A percentile compares a stretch with the other conserved stretches of the same genome.
phyloP scores from a whole-genome alignment of 768 basidiomycete genomes.

The Termitomyces sp. region DNA sequence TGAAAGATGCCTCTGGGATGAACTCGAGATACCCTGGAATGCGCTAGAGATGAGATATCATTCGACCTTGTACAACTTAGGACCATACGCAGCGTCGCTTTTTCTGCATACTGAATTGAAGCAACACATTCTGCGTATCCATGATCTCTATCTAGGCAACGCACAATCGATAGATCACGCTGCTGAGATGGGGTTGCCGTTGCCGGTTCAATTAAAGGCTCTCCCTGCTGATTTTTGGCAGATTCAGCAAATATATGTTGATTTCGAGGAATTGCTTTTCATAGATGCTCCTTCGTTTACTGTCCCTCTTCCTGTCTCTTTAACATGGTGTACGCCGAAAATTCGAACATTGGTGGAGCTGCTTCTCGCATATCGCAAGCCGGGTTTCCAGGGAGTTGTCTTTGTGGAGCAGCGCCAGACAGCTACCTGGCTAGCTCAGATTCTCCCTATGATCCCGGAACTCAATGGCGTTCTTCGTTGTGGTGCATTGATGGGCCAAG shows the following conservation, averaged over 20 bases:
- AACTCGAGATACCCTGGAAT: conserved; percentile 50
- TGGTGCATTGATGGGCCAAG: conserved; percentile 69
- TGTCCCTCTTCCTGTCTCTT: conserved; percentile 35
- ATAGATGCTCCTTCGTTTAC: conserved; percentile 20
- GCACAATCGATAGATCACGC: conserved; percentile 11
- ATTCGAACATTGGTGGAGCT: conserved; percentile 56
- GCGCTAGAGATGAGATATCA: conserved; percentile 60
- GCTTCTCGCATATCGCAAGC: conserved; percentile 46
- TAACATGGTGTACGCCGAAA: conserved; percentile 75
- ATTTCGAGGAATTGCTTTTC: conserved; percentile 43
- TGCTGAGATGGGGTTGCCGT: conserved; percentile 12
- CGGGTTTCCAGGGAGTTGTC: conserved; percentile 72
- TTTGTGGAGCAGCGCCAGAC: conserved; percentile 86
- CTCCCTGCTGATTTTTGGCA: conserved; percentile 31
- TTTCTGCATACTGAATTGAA: conserved; percentile 61
- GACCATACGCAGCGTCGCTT: conserved; percentile 70
- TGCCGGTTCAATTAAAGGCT: conserved; percentile 12
- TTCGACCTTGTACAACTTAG: conserved; percentile 56
- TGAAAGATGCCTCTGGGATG: conserved; percentile 38
- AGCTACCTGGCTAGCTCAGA: conserved; percentile 59
- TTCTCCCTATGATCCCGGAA: conserved; percentile 56
- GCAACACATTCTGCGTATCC: conserved; percentile 37
- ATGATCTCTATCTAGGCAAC: conserved; percentile 18
- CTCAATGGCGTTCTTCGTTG: conserved; percentile 52
- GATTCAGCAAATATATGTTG: conserved; percentile 33